Evolutionary conservation across 371 early-diverging fungal genomes (phyloP), one percentile per base, ranked within the genome.

Genomic region (Coemansia sp.): DNA sequence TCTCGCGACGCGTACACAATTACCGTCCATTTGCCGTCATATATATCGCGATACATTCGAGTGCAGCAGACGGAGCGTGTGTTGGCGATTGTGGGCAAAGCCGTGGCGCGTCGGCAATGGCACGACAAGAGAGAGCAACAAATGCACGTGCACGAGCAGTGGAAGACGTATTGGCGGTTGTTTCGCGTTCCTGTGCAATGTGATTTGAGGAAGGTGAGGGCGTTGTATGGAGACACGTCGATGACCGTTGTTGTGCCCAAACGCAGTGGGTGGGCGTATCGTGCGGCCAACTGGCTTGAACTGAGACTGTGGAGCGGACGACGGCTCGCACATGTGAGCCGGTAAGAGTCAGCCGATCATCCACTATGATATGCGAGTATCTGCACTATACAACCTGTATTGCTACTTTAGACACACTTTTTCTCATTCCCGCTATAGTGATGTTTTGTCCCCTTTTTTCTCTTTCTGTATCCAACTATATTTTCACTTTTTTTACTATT

Each of bases 91-190:
- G 64, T 69, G 4, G 73, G 57, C n/a, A 69, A 69, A 42, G 73
- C 69, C 1, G 61, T 73, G 69, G 73, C 73, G 0, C 61, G 58
- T 1, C 5, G 73, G 3, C 51, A 61, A 47, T 72, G 73, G 73
- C 14, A 24, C 5, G 73, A 72, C n/a, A 27, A 39, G 34, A 26
- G 22, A 2, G 42, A 29, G 24, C 16, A 31, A 5, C n/a, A 1
- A 1, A 18, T 7, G 5, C 64, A 68, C 26, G 65, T 68, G 37
- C 73, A 72, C 13, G 73, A 72, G 59, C 52, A 34, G 62, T 72
- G 73, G 73, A 60, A 48, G 21, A 64, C 64, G 8, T 69, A 72
- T 39, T 64, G 64, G 69, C 61, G 73, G 52, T n/a, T 61, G 22
- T 72, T 72, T 21, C 34, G 50, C 2, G 13, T 72, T 10, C 73